A percentile compares a stretch with the other conserved stretches of the same genome.
phyloP scores from a whole-genome alignment of 2,329 filamentous ascomycete genomes.

The Venturia asperata region DNA sequence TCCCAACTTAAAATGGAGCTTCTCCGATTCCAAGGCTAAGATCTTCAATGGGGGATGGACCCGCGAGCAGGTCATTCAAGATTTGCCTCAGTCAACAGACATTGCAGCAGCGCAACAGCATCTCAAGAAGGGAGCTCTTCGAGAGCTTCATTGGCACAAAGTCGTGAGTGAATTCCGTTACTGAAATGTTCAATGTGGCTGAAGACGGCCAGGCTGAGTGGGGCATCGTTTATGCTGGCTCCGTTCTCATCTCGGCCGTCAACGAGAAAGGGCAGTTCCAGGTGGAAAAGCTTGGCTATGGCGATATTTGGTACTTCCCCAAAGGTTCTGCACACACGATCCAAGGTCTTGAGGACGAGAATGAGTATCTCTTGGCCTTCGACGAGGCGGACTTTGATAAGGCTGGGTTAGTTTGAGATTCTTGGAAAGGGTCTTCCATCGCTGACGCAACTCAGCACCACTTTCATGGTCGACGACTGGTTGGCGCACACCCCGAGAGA shows the following conservation, averaged over 20 bases:
- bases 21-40: slow-evolving; percentile 59
- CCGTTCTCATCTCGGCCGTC: slow-evolving; percentile 53
- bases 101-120: slow-evolving; percentile 64
- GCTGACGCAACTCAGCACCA: slow-evolving; percentile 41
- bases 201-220: slow-evolving; percentile 50
- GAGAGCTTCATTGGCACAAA: slow-evolving; percentile 61
- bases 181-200: slow-evolving; percentile 16
- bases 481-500: slow-evolving; percentile 57
- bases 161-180: slow-evolving; percentile 42
- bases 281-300: slow-evolving; percentile 49
- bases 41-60: slow-evolving; percentile 60
- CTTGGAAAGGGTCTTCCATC: background rate
- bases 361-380: slow-evolving; percentile 60
- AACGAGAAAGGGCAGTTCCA: slow-evolving; percentile 54
- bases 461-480: slow-evolving; percentile 67
- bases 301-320: slow-evolving; percentile 64
- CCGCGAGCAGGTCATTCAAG: slow-evolving; percentile 59
- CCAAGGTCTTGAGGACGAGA: slow-evolving; percentile 58
- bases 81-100: slow-evolving; percentile 58
- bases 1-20: slow-evolving; percentile 61
- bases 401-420: slow-evolving; percentile 37
- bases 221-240: slow-evolving; percentile 55
- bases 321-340: slow-evolving; percentile 58
- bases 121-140: slow-evolving; percentile 58
- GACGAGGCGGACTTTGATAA: slow-evolving; percentile 59